Conservation (phyloP, 2,329 filamentous ascomycete genomes). For the Madurella fahalii region DNA sequence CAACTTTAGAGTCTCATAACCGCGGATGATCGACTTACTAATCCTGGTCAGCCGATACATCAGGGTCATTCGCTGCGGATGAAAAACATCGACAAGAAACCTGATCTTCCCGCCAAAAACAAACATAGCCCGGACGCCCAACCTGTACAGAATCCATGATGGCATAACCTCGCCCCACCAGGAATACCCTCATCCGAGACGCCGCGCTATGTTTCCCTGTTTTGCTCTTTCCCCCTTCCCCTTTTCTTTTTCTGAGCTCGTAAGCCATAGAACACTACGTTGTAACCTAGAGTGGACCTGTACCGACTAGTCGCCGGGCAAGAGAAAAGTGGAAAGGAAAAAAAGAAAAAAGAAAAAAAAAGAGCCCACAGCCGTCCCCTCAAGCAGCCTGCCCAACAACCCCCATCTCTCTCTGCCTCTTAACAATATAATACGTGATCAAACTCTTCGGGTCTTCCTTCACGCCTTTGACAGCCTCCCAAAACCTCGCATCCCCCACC, state of each 20-base stretch:
- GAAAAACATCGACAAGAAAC: too few relatives aligned
- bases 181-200: constrained; percentile 1
- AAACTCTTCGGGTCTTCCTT: constrained; percentile 71
- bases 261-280: not conserved
- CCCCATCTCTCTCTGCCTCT: constrained; percentile 54
- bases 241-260: too few relatives aligned
- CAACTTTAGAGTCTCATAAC: too few relatives aligned
- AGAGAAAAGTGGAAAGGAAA: too few relatives aligned
- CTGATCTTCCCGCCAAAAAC: too few relatives aligned
- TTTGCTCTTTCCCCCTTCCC: not conserved
- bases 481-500: constrained; percentile 60
- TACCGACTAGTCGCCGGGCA: too few relatives aligned
- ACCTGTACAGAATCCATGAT: too few relatives aligned
- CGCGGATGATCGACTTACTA: too few relatives aligned
- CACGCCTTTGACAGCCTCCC: constrained; percentile 60
- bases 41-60: too few relatives aligned
- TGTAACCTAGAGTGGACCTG: not conserved
- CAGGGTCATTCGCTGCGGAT: too few relatives aligned
- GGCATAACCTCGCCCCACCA: too few relatives aligned
- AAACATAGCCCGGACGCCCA: too few relatives aligned
- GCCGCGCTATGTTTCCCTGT: constrained; percentile 3
- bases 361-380: not conserved
- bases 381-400: constrained; percentile 1
- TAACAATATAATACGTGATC: constrained; percentile 77
- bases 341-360: not conserved